Percentiles rank a stretch among this genome's conserved stretches.
These are phyloP conservation scores for Fraxinus greggii DNA, from an alignment of 305 asterid genomes.

Conservation along the genomic window DNA sequence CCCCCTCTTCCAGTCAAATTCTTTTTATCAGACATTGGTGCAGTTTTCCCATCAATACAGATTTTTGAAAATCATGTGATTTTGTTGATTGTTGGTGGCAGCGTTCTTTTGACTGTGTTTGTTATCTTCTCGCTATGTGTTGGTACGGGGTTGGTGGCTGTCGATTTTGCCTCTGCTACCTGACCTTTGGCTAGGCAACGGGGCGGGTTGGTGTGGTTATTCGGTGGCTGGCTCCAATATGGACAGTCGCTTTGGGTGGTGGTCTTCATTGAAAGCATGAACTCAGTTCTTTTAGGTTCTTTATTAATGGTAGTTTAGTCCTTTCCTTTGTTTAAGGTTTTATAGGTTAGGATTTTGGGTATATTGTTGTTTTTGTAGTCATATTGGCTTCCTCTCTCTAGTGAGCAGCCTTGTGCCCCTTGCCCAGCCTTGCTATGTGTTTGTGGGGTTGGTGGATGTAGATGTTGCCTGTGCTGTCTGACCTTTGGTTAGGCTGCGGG, in stretches of 20 bases:
- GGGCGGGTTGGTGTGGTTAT: neutral
- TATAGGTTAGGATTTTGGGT: neutral
- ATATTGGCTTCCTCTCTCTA: neutral
- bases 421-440: neutral
- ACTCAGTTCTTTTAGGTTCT: neutral
- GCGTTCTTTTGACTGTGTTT: neutral
- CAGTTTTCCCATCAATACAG: neutral
- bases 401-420: neutral
- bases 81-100: neutral
- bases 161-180: neutral
- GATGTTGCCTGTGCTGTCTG: neutral
- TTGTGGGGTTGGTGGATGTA: neutral
- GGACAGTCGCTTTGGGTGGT: neutral
- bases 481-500: neutral
- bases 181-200: neutral
- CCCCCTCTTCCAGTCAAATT: neutral
- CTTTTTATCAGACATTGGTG: neutral
- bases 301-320: neutral
- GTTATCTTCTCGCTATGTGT: neutral
- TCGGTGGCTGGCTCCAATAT: neutral
- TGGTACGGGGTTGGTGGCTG: neutral
- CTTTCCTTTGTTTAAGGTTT: conserved; percentile 3
- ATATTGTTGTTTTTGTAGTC: neutral
- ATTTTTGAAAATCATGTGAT: neutral
- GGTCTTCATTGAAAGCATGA: neutral